phyloP scores from a whole-genome alignment of 768 basidiomycete species.

The Coprinopsis cinerea region DNA sequence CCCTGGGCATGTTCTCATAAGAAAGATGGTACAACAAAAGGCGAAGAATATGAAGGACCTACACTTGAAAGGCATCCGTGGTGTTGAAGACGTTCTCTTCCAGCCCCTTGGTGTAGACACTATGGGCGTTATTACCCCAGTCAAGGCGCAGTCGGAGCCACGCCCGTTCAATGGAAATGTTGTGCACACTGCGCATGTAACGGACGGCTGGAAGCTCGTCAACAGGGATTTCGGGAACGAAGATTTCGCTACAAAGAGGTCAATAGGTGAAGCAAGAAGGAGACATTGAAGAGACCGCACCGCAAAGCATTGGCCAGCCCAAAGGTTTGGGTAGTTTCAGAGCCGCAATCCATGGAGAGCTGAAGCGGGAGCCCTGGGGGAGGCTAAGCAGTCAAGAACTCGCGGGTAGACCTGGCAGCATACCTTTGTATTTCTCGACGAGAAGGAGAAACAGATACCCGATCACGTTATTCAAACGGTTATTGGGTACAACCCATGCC shows the following conservation, averaged over 20 bases:
- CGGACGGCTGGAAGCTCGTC: slow-evolving; percentile 23
- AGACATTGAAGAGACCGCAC: slow-evolving; percentile 14
- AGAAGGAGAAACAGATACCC: slow-evolving; percentile 27
- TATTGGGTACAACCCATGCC: slow-evolving; percentile 33
- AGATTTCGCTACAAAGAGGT: slow-evolving; percentile 17
- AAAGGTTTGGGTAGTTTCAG: slow-evolving; percentile 28
- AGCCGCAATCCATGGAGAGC: slow-evolving; percentile 29
- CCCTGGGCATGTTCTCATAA: slow-evolving; percentile 10
- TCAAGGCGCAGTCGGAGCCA: slow-evolving; percentile 29
- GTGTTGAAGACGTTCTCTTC: slow-evolving; percentile 21
- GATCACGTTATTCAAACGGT: slow-evolving; percentile 22
- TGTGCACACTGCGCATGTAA: slow-evolving; percentile 26
- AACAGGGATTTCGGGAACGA: slow-evolving; percentile 19
- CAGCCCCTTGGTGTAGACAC: slow-evolving; percentile 17
- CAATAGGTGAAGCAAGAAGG: background rate
- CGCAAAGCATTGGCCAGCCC: slow-evolving; percentile 24
- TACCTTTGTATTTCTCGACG: slow-evolving; percentile 26
- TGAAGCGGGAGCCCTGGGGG: slow-evolving; percentile 27
- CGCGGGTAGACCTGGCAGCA: background rate
- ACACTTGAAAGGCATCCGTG: slow-evolving; percentile 23
- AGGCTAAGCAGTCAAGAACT: background rate
- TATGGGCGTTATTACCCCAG: slow-evolving; percentile 25
- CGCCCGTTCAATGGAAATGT: slow-evolving; percentile 28
- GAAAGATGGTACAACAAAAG: background rate
- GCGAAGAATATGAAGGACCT: slow-evolving; percentile 13